phyloP scores from a whole-genome alignment of 2,329 filamentous ascomycete genomes.

The Clarireedia hainanense region DNA sequence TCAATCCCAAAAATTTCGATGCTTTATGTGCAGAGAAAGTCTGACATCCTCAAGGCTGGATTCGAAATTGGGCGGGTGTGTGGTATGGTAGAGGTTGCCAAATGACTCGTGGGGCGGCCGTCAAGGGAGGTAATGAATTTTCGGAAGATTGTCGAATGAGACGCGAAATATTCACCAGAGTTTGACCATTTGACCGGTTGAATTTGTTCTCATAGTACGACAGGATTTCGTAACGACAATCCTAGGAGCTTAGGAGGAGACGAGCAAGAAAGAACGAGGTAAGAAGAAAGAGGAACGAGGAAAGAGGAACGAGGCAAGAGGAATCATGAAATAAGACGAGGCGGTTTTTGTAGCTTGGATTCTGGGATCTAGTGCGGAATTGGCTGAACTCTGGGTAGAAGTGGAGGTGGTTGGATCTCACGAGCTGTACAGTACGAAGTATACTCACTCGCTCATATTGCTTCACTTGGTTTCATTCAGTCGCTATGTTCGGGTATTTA shows the following conservation, averaged over 20 bases:
- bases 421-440: too few relatives aligned
- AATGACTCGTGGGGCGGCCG: neutral
- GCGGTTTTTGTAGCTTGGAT: neutral
- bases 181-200: neutral
- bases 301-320: neutral
- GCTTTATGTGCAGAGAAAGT: neutral
- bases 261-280: neutral
- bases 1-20: neutral
- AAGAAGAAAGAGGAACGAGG: neutral
- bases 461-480: too few relatives aligned
- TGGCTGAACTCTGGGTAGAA: neutral
- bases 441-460: too few relatives aligned
- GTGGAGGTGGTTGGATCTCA: neutral
- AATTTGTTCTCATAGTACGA: neutral
- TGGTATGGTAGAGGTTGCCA: neutral
- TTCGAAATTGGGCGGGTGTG: neutral
- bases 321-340: neutral
- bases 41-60: neutral
- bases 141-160: neutral
- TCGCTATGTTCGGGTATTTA: too few relatives aligned
- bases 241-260: too few relatives aligned
- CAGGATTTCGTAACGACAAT: neutral
- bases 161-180: neutral
- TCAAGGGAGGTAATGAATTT: neutral
- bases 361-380: neutral